Evolutionary conservation across 345 rosid species (phyloP), one percentile per base, ranked within the genome.

Genomic region (Sonneratia alba): DNA sequence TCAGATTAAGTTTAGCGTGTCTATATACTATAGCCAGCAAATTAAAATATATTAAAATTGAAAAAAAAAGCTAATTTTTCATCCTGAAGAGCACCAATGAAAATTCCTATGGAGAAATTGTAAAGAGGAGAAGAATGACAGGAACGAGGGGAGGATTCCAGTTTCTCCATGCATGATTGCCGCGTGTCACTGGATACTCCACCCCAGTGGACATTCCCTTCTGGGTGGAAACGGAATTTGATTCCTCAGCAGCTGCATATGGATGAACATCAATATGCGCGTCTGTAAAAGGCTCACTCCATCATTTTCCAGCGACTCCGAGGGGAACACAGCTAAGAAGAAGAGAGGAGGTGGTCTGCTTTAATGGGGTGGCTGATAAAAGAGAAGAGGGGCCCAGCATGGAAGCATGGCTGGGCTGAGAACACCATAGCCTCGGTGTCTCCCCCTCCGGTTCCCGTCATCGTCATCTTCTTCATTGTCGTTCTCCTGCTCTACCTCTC

Each of bases 321-420:
- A 27, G 1, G 32, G 32, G 32, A 27, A 27, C 32, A 27, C 32
- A 27, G 32, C 32, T 27, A 27, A 37, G 57, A 24, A 69, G 59
- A 36, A 7, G 40, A 53, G 59, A 53, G 45, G 13, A 15, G 45
- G 65, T 3, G 66, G 43, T 51, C 9, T 21, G 19, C 7, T 66
- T 37, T 38, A 69, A 88, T 84, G 89, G 90, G 82, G 55, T 85
- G 89, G 92, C 67, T 89, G 64, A 55, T 82, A 66, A 80, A 59
- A 21, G 91, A 86, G 65, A 90, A 79, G 78, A 81, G 89, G 57
- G 96, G 93, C 13, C 83, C 85, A 47, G 78, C 88, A 43, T 90
- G 91, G 91, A 90, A 87, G 74, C 83, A 74, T 38, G 90, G 88
- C 36, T 89, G 93, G 95, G 36, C 81, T 56, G 85, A 84, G 45